Percentiles rank a stretch among this genome's conserved stretches.
Conservation (phyloP, 148 eudicot genomes). For the Spergularia marina region DNA sequence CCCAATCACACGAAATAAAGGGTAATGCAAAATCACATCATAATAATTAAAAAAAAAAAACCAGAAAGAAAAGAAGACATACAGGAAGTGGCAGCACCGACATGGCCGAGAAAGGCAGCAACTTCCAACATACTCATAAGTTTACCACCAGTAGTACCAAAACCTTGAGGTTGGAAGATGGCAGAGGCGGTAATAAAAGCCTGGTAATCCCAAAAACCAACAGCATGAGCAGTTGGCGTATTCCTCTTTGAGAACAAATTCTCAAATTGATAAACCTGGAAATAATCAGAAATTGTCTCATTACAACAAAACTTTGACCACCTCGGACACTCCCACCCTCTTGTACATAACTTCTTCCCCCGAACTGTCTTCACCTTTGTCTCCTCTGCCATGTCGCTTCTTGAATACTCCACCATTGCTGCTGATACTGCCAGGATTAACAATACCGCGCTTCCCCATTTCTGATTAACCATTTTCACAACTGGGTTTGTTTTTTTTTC, state of each 20-base stretch:
- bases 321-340: slow-evolving; percentile 73
- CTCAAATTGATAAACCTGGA: slow-evolving; percentile 80
- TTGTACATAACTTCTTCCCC: slow-evolving; percentile 61
- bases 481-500: neutral
- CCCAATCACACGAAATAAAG: neutral
- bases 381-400: slow-evolving; percentile 33
- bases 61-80: slow-evolving; percentile 13
- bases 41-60: too few relatives aligned
- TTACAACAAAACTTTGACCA: slow-evolving; percentile 76
- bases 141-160: slow-evolving; percentile 81
- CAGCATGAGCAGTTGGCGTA: slow-evolving; percentile 74
- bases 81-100: slow-evolving; percentile 91
- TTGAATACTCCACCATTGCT: slow-evolving; percentile 2
- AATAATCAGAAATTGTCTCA: slow-evolving; percentile 68
- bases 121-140: slow-evolving; percentile 57
- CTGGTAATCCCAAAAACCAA: slow-evolving; percentile 82
- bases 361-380: slow-evolving; percentile 46
- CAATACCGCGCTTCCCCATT: slow-evolving; percentile 14
- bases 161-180: slow-evolving; percentile 60
- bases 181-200: slow-evolving; percentile 68
- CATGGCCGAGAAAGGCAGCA: slow-evolving; percentile 87
- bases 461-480: neutral
- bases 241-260: slow-evolving; percentile 74
- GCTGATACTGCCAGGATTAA: neutral
- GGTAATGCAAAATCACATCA: too few relatives aligned